phyloP scores from a whole-genome alignment of 2,329 filamentous ascomycete genomes.

The Talaromyces verruculosus region DNA sequence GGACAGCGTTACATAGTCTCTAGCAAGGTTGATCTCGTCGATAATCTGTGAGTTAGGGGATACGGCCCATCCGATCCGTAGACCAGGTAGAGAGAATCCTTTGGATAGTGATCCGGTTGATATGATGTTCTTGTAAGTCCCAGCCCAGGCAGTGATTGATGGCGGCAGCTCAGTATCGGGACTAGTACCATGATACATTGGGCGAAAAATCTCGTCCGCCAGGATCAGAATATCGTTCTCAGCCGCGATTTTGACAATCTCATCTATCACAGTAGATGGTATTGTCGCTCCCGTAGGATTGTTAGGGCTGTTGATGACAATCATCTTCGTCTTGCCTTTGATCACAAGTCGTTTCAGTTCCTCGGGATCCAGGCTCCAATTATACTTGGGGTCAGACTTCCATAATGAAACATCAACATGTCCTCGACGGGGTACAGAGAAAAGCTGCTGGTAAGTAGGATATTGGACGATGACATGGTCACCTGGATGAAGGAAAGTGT shows the following conservation, averaged over 20 bases:
- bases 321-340: conserved; percentile 14
- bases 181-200: neutral
- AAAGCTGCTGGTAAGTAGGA: conserved; percentile 83
- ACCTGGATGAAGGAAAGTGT: conserved; percentile 66
- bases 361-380: neutral
- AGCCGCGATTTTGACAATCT: conserved; percentile 23
- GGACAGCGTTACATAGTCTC: neutral
- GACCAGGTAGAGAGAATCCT: neutral
- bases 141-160: conserved; percentile 1
- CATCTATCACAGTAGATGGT: neutral
- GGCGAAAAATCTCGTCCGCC: neutral
- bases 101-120: conserved; percentile 10
- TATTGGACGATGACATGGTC: conserved; percentile 86
- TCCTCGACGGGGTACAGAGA: conserved; percentile 59
- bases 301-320: conserved; percentile 13
- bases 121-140: neutral
- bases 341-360: neutral
- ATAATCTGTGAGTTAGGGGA: neutral
- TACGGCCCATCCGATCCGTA: conserved; percentile 12
- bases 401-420: neutral
- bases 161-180: neutral
- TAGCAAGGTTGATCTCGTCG: conserved; percentile 2
- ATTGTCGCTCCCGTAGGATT: conserved; percentile 2
- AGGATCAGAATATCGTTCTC: conserved; percentile 22
- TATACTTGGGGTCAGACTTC: neutral